Conservation (phyloP, 257 asterid species). For the Primulina tabacum region DNA sequence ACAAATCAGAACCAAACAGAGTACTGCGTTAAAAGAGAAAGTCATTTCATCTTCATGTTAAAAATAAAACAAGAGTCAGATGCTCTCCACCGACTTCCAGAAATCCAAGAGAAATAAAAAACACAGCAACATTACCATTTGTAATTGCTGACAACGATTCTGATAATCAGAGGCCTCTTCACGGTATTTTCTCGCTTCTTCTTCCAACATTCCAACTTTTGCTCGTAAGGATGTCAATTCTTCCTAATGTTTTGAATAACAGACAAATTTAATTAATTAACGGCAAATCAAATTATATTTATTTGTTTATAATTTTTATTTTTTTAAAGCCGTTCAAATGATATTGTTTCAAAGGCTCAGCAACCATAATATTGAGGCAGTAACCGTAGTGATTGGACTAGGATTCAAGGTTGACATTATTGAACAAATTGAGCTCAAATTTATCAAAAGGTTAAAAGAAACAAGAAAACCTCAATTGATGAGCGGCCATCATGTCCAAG, state of each 20-base stretch:
- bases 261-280: no score
- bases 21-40: constrained; percentile 22
- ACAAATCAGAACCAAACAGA: constrained; percentile 11
- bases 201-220: constrained; percentile 66
- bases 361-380: no score
- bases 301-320: no score
- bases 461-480: constrained; percentile 52
- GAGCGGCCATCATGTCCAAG: constrained; percentile 46
- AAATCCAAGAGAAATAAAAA: constrained; percentile 22
- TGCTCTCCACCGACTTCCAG: constrained; percentile 16
- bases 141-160: constrained; percentile 49
- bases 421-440: constrained; percentile 1
- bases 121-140: constrained; percentile 50
- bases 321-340: no score
- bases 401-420: constrained; percentile 2
- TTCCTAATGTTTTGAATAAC: constrained; percentile 38
- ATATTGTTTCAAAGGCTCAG: no score
- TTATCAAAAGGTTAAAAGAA: constrained; percentile 16
- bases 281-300: no score
- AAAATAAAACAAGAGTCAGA: constrained; percentile 8
- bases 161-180: constrained; percentile 56
- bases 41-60: constrained; percentile 7
- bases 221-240: constrained; percentile 63
- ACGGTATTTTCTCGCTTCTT: constrained; percentile 56
- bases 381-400: neutral